phyloP scores from a whole-genome alignment of 495 filamentous ascomycete species.

The Penicillium cataractarum region DNA sequence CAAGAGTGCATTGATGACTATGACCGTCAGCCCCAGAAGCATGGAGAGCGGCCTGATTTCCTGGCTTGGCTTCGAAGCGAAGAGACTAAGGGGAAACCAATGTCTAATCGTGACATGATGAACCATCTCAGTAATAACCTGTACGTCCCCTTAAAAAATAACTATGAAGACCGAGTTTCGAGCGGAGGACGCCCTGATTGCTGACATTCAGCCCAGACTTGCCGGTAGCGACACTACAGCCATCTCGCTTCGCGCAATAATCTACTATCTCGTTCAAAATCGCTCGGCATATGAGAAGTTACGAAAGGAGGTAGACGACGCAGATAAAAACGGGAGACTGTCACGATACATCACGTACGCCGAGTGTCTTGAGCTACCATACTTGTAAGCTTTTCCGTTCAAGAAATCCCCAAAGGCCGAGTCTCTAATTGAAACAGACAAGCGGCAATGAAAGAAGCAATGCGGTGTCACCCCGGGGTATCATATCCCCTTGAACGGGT shows the following conservation, averaged over 20 bases:
- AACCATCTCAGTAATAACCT: slow-evolving; percentile 26
- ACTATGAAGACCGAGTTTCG: too few species aligned
- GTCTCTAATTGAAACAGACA: neutral
- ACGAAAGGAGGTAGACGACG: slow-evolving; percentile 16
- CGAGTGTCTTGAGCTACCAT: slow-evolving; percentile 18
- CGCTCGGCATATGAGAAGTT: slow-evolving; percentile 5
- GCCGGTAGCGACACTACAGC: slow-evolving; percentile 56
- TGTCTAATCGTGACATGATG: slow-evolving; percentile 23
- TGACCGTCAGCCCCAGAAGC: slow-evolving; percentile 6
- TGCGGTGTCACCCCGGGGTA: slow-evolving; percentile 25
- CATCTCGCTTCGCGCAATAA: slow-evolving; percentile 43
- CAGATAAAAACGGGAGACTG: slow-evolving; percentile 2
- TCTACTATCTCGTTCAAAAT: slow-evolving; percentile 54
- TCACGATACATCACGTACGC: slow-evolving; percentile 14
- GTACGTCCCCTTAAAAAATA: too few species aligned
- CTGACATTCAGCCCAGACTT: neutral
- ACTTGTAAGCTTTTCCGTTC: slow-evolving; percentile 9
- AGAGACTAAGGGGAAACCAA: slow-evolving; percentile 18
- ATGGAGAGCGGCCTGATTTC: slow-evolving; percentile 18
- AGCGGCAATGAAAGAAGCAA: slow-evolving; percentile 24
- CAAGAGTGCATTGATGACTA: slow-evolving; percentile 23
- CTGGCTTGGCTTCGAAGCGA: slow-evolving; percentile 21
- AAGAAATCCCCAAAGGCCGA: neutral
- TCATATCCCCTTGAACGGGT: slow-evolving; percentile 19
- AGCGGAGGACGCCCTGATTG: neutral